Base-by-base conservation (phyloP, 371 early-diverging fungal species). In the Actinomortierella wolfii region DNA sequence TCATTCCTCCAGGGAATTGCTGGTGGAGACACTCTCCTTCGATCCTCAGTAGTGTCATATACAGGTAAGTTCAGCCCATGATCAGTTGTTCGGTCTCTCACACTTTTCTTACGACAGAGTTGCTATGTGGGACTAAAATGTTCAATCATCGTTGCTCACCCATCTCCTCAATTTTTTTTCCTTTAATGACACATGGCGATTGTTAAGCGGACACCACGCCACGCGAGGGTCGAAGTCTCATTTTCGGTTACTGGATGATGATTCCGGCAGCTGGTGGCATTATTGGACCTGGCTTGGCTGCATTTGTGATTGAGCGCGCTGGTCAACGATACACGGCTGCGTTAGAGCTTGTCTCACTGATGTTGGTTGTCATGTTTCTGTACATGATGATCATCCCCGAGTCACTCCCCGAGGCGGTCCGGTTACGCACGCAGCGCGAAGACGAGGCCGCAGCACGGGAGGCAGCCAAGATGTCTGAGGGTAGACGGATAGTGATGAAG, bases 201-300 rank as follows among this genome's bases (percentile, higher is more conserved):
- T 5, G 15, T 18, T 59, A 66, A n/a, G 67, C 47, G 9, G 67
- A 66, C 41, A 51, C 46, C 15, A 66, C 67, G 0, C 13, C 51
- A 1, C 41, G 47, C 4, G 56, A 54, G 4, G 21, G 53, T 6
- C 23, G 59, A 26, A 59, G 60, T 51, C 15, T 66, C 5, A 50
- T 28, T 1, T 21, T 66, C 20, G 67, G 67, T 14, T 60, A 66
- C 29, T 17, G 21, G 7, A 47, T 59, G 67, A 56, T 60, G 20
- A 28, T 34, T 3, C 17, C 51, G 5, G 41, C 60, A 9, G 23
- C 59, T 8, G 67, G 67, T 8, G 26, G 55, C 21, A 49, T 51
- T 14, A 15, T 66, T 20, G 67, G 67, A 4, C 47, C 56, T 0
- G 21, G 5, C 6, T 14, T 60, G 0, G 67, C 60, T 14, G 52